Evolutionary conservation across 1,284 basidiomycete species (phyloP).

Genomic region (Heliocybe sulcata): DNA sequence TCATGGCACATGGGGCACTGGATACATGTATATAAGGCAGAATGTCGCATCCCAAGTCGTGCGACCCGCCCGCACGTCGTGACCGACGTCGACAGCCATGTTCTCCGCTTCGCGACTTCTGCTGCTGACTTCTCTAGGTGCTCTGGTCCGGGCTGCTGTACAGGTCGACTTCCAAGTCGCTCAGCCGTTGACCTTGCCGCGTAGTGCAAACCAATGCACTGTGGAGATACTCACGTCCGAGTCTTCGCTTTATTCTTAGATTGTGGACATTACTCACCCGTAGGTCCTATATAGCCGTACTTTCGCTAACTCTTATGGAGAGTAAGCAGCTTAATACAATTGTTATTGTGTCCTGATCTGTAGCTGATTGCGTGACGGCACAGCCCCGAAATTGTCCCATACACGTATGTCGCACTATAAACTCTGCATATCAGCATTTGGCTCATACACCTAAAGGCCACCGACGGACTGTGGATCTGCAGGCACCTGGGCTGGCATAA

Average conservation of each 20-base stretch:
- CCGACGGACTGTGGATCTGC: conserved; percentile 61
- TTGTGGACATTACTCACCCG: background rate
- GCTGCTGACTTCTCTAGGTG: conserved; percentile 10
- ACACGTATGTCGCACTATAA: conserved; percentile 35
- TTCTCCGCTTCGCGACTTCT: background rate
- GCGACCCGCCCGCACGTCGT: too few species aligned
- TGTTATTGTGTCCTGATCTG: too few species aligned
- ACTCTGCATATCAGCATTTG: background rate
- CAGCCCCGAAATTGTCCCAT: conserved; percentile 61
- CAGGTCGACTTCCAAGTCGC: conserved; percentile 69
- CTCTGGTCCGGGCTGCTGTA: conserved; percentile 26
- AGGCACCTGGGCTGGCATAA: conserved; percentile 71
- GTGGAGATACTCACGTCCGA: conserved; percentile 57
- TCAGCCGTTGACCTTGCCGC: conserved; percentile 61
- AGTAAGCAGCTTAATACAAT: conserved; percentile 30
- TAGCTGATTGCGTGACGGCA: background rate
- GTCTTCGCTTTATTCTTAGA: background rate
- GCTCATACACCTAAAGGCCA: conserved; percentile 34
- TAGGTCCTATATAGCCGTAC: conserved; percentile 38
- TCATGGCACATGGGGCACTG: too few species aligned
- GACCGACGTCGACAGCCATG: too few species aligned
- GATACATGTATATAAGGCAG: too few species aligned
- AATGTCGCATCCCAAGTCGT: too few species aligned
- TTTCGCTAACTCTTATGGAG: conserved; percentile 64
- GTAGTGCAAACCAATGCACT: conserved; percentile 52